Evolutionary conservation across 768 basidiomycete species (phyloP), one percentile per base, ranked within the genome.

Genomic region (Sarcodon aspratus): DNA sequence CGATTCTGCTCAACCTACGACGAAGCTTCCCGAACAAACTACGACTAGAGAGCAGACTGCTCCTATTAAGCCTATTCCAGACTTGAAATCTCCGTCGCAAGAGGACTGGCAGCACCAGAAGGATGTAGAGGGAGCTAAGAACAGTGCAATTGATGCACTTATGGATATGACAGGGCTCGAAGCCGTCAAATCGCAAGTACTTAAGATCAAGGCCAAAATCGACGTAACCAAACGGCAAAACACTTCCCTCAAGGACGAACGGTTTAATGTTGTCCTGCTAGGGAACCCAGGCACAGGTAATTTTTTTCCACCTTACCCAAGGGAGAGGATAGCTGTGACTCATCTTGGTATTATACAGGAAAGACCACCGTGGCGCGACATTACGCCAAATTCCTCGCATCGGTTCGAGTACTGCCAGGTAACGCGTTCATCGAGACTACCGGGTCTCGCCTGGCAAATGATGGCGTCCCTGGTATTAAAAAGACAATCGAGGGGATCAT

Each of bases 251-350:
- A 68, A 73, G 21, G 67, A 70, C 31, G 80, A 84, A 47, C 66
- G 82, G 0, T 75, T 80, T 57, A 83, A 85, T 58, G 69, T 75
- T 15, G 72, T 69, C 10, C 64, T 86, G 10, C 71, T 82, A 0
- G 83, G 83, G 11, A 86, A 86, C 55, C 84, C 83, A 3, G 83
- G 83, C 8, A 86, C 84, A 60, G 83, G 83, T 84, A 49, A 4
- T 46, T 33, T 3, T 32, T 51, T 7, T 50, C 34, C 1, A 44
- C 36, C 3, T 18, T 15, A 11, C 15, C 9, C 36, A 15, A 27
- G 9, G 27, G 44, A 17, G 21, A 13, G 48, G 34, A 36, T 46
- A 55, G 8, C 15, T 46, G 2, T 32, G 7, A 5, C 45, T 42
- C 17, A 1, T 5, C 21, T 27, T 27, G 21, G 21, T 27, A 27